Percentiles rank a stretch among this genome's conserved stretches.
Conservation (phyloP, 805 yeast genomes). For the Candida yuanshanica region DNA sequence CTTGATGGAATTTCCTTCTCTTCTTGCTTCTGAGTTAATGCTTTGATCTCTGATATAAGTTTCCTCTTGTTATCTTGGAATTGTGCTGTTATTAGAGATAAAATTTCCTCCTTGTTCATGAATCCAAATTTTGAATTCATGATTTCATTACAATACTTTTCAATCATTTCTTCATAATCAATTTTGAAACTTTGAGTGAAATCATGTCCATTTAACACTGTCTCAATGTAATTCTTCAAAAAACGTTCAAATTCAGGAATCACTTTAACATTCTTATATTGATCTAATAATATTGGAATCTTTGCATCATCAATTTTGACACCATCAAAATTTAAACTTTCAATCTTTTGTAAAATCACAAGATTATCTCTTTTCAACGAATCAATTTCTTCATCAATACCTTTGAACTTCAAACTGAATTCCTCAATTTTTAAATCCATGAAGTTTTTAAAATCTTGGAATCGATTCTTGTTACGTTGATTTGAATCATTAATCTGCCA, state of each 20-base stretch:
- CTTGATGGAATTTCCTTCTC: slow-evolving; percentile 5
- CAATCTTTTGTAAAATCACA: slow-evolving; percentile 7
- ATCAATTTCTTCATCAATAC: slow-evolving; percentile 8
- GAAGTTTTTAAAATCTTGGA: slow-evolving; percentile 16
- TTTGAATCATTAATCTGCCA: slow-evolving; percentile 21
- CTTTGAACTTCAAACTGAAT: slow-evolving; percentile 6
- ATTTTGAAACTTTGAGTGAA: slow-evolving; percentile 7
- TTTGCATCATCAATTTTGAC: slow-evolving; percentile 3
- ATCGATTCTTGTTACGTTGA: slow-evolving; percentile 13
- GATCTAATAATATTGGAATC: slow-evolving; percentile 17
- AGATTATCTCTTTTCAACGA: slow-evolving; percentile 6
- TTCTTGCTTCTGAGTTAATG: slow-evolving; percentile 2
- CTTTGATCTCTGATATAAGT: slow-evolving; percentile 19
- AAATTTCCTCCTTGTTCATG: slow-evolving; percentile 18
- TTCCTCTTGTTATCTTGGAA: slow-evolving; percentile 19
- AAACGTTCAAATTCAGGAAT: slow-evolving; percentile 20
- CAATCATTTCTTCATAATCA: slow-evolving; percentile 11
- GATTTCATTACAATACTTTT: slow-evolving; percentile 15
- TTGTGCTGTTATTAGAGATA: slow-evolving; percentile 14
- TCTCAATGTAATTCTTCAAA: slow-evolving; percentile 10
- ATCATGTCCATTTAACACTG: slow-evolving; percentile 3
- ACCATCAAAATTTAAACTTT: slow-evolving; percentile 8
- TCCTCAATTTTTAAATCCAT: slow-evolving; percentile 17
- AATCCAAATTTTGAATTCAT: slow-evolving; percentile 15
- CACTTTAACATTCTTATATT: slow-evolving; percentile 12